These are phyloP conservation scores for Leptosphaerulina australis DNA, from an alignment of 2,329 filamentous ascomycete genomes.

Conservation along the genomic window DNA sequence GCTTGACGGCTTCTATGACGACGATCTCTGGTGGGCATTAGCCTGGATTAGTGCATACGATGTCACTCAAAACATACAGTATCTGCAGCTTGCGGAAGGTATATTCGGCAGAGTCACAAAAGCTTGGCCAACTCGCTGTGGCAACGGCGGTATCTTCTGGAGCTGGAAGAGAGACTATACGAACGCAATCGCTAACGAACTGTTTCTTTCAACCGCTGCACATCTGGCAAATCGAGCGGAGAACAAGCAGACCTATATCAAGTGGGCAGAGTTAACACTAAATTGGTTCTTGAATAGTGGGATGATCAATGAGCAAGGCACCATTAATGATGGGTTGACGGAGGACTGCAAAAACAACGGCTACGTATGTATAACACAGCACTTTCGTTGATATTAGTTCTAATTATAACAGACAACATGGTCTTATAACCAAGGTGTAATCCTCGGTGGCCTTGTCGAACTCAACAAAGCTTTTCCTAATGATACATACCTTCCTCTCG, in stretches of 20 bases:
- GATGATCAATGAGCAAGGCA: constrained; percentile 55
- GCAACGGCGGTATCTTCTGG: constrained; percentile 58
- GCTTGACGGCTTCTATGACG: constrained; percentile 58
- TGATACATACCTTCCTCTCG: constrained; percentile 42
- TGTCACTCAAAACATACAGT: constrained; percentile 53
- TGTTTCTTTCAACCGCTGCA: constrained; percentile 62
- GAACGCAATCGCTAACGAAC: constrained; percentile 63
- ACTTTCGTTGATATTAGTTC: not conserved
- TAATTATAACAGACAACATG: constrained; percentile 45
- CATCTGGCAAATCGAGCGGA: constrained; percentile 59
- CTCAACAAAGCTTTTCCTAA: constrained; percentile 53
- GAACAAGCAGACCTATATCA: constrained; percentile 50
- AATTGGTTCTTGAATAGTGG: constrained; percentile 58
- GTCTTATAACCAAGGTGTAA: constrained; percentile 67
- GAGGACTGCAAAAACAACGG: constrained; percentile 61
- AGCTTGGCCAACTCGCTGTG: constrained; percentile 49
- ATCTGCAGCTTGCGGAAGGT: constrained; percentile 55
- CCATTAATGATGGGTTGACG: constrained; percentile 62
- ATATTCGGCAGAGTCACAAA: constrained; percentile 57
- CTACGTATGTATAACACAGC: constrained; percentile 25
- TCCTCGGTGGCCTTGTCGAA: constrained; percentile 64
- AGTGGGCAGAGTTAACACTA: constrained; percentile 57
- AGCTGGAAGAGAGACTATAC: constrained; percentile 53
- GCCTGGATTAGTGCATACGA: constrained; percentile 63
- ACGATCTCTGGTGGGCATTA: constrained; percentile 59